Conservation (phyloP, 2,329 filamentous ascomycete species). For the Fusarium dimerum region DNA sequence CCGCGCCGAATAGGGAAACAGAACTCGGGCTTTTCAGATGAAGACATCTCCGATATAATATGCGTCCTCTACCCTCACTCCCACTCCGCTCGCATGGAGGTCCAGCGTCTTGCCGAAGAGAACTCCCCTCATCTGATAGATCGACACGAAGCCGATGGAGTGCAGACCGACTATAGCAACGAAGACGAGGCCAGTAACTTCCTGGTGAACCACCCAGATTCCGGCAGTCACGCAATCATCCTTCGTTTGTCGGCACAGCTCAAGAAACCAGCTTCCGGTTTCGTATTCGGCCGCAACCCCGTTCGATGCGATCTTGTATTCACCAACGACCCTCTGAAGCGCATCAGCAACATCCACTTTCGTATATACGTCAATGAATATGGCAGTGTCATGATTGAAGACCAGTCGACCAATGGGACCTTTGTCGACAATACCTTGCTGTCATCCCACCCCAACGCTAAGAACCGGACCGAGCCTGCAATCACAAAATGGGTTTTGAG, state of each 20-base stretch:
- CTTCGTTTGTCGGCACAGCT: conserved; percentile 75
- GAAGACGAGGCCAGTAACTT: conserved; percentile 54
- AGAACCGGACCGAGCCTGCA: conserved; percentile 36
- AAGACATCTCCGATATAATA: conserved; percentile 85
- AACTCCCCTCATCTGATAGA: conserved; percentile 52
- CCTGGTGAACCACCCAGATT: conserved; percentile 44
- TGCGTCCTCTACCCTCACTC: conserved; percentile 84
- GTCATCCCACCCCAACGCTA: conserved; percentile 40
- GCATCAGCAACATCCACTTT: conserved; percentile 94
- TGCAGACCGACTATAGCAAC: conserved; percentile 51
- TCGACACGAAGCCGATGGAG: conserved; percentile 49
- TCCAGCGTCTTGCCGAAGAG: conserved; percentile 53
- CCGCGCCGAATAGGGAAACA: conserved; percentile 77
- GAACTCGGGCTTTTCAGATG: conserved; percentile 78
- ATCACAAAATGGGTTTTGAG: conserved; percentile 60
- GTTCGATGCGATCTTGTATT: conserved; percentile 72
- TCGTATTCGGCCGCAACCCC: conserved; percentile 80
- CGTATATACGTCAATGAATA: conserved; percentile 88
- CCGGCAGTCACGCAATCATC: conserved; percentile 69
- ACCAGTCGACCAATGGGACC: conserved; percentile 95
- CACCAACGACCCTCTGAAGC: conserved; percentile 64
- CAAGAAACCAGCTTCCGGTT: conserved; percentile 71
- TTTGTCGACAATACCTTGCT: conserved; percentile 76
- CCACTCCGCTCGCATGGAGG: conserved; percentile 68
- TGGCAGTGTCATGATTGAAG: conserved; percentile 87